phyloP scores from a whole-genome alignment of 257 asterid genomes.

The Echites panduratus region DNA sequence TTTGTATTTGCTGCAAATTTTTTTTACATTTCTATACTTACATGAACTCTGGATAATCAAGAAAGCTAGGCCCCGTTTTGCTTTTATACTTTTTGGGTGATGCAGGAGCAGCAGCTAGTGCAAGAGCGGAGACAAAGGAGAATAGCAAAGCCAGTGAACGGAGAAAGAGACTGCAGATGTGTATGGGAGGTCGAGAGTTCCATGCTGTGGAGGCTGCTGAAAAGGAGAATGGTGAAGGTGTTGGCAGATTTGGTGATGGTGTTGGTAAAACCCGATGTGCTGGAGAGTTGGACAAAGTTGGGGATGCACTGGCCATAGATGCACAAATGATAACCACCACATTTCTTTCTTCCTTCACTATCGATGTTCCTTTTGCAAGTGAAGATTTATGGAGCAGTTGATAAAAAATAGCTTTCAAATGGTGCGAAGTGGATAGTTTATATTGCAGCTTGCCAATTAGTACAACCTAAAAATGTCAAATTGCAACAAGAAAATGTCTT shows the following conservation, averaged over 20 bases:
- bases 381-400: neutral
- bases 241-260: constrained; percentile 34
- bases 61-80: constrained; percentile 20
- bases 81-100: constrained; percentile 20
- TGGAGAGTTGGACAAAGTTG: constrained; percentile 19
- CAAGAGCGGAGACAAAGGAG: constrained; percentile 41
- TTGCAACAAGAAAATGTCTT: neutral
- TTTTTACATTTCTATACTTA: constrained; percentile 18
- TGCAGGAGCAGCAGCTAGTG: constrained; percentile 25
- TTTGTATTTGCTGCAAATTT: neutral
- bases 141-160: constrained; percentile 33
- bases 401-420: neutral
- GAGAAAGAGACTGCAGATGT: constrained; percentile 29
- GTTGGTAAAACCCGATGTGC: constrained; percentile 43
- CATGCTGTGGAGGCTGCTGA: constrained; percentile 40
- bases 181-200: constrained; percentile 36
- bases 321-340: neutral
- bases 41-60: constrained; percentile 28
- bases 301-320: constrained; percentile 26
- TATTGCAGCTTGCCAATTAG: neutral
- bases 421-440: neutral
- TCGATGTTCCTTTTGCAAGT: neutral
- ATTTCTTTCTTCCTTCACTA: neutral
- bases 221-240: constrained; percentile 42
- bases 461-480: neutral